These are phyloP conservation scores for Ascocoryne sarcoides DNA, from an alignment of 2,329 filamentous ascomycete genomes.

Conservation along the genomic window DNA sequence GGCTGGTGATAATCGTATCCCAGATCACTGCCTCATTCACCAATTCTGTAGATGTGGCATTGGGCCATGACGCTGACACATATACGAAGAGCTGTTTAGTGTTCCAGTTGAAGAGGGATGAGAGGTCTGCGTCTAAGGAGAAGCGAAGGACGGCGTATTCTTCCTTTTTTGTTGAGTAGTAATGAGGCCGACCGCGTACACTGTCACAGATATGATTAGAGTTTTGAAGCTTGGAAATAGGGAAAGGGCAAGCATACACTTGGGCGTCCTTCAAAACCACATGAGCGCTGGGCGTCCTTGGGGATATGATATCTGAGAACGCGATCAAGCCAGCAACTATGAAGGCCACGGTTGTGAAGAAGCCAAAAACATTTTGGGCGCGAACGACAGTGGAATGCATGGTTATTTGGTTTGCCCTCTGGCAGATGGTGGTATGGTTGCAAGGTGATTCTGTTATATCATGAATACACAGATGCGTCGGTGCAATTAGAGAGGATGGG, in stretches of 20 bases:
- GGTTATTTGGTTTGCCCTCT: constrained; percentile 1
- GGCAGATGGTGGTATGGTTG: too few species aligned
- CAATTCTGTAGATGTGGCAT: constrained; percentile 24
- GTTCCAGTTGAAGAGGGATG: constrained; percentile 96
- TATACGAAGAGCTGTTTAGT: constrained; percentile 98
- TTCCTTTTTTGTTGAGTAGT: constrained; percentile 86
- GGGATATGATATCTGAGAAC: constrained; percentile 62
- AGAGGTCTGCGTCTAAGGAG: constrained; percentile 84
- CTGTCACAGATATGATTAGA: constrained; percentile 34
- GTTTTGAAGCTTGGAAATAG: background rate
- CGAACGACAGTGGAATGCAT: constrained; percentile 89
- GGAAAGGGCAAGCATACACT: constrained; percentile 51
- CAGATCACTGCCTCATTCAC: constrained; percentile 78
- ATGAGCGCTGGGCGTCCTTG: constrained; percentile 57
- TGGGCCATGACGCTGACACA: constrained; percentile 69
- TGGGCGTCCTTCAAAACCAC: constrained; percentile 69
- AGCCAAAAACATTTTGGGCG: constrained; percentile 88
- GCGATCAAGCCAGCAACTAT: constrained; percentile 73
- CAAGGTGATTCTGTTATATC: too few species aligned
- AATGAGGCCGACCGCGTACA: constrained; percentile 85
- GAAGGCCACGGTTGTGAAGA: constrained; percentile 93
- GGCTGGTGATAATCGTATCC: constrained; percentile 84
- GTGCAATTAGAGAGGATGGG: constrained; percentile 91
- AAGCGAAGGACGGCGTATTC: constrained; percentile 95
- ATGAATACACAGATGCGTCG: too few species aligned